phyloP scores from a whole-genome alignment of 2,329 filamentous ascomycete genomes.

The Venturia pyrina region DNA sequence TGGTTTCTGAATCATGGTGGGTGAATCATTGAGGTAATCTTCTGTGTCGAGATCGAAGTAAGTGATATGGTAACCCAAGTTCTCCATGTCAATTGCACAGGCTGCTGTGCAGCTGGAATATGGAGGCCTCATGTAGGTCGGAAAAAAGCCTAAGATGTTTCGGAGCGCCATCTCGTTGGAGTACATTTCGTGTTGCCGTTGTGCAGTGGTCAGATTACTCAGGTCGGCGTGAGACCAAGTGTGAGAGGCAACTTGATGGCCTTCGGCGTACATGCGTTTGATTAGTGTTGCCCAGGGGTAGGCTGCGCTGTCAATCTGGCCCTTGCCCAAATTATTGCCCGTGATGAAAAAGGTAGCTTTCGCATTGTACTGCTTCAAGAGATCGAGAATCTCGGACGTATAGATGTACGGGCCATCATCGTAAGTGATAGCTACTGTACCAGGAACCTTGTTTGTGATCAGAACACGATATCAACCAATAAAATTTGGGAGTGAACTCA shows the following conservation, averaged over 20 bases:
- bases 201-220: slow-evolving; percentile 31
- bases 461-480: not conserved
- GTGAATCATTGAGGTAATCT: slow-evolving; percentile 47
- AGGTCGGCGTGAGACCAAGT: slow-evolving; percentile 45
- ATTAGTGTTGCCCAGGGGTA: slow-evolving; percentile 40
- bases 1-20: slow-evolving; percentile 40
- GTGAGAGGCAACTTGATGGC: slow-evolving; percentile 52
- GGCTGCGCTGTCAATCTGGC: slow-evolving; percentile 42
- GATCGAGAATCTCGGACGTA: slow-evolving; percentile 51
- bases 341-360: slow-evolving; percentile 61
- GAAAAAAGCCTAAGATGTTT: slow-evolving; percentile 46
- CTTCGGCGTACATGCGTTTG: slow-evolving; percentile 43
- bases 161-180: slow-evolving; percentile 47
- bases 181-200: slow-evolving; percentile 39
- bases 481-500: slow-evolving; percentile 14
- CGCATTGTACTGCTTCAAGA: slow-evolving; percentile 48
- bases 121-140: slow-evolving; percentile 44
- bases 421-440: slow-evolving; percentile 55
- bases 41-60: slow-evolving; percentile 53
- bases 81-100: slow-evolving; percentile 30
- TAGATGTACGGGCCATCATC: slow-evolving; percentile 57
- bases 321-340: slow-evolving; percentile 47
- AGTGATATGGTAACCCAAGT: slow-evolving; percentile 49
- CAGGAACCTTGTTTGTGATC: slow-evolving; percentile 23
- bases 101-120: slow-evolving; percentile 37